These are phyloP conservation scores for Rhizopogon salebrosus DNA, from an alignment of 768 basidiomycete genomes.

Conservation along the genomic window DNA sequence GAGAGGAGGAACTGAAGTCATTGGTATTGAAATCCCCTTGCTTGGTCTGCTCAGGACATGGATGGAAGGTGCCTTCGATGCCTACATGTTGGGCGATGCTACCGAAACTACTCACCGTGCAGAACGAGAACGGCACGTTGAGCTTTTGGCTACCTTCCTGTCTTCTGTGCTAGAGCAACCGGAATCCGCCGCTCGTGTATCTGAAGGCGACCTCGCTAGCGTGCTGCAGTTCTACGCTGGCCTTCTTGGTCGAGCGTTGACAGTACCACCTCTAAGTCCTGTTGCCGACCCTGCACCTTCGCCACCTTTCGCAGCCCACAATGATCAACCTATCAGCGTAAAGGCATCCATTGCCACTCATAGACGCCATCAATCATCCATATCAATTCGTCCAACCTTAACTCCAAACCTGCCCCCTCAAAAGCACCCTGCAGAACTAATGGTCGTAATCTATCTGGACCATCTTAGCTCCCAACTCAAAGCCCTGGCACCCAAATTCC, in stretches of 20 bases:
- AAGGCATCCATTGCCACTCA: slow-evolving; percentile 34
- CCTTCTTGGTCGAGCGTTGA: slow-evolving; percentile 51
- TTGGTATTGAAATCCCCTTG: slow-evolving; percentile 59
- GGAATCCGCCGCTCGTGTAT: slow-evolving; percentile 54
- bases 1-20: slow-evolving; percentile 50
- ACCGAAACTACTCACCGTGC: slow-evolving; percentile 36
- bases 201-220: slow-evolving; percentile 51
- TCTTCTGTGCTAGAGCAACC: slow-evolving; percentile 42
- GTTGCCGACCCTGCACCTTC: slow-evolving; percentile 10
- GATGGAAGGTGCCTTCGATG: slow-evolving; percentile 63
- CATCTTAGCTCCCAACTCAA: slow-evolving; percentile 61
- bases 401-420: slow-evolving; percentile 21
- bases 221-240: slow-evolving; percentile 57
- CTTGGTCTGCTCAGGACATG: slow-evolving; percentile 55
- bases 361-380: slow-evolving; percentile 56
- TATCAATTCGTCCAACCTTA: slow-evolving; percentile 44
- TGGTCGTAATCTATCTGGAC: slow-evolving; percentile 56
- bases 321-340: slow-evolving; percentile 20
- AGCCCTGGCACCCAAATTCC: slow-evolving; percentile 47
- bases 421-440: slow-evolving; percentile 59
- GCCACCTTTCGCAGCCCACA: slow-evolving; percentile 27
- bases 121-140: slow-evolving; percentile 63
- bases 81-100: slow-evolving; percentile 30
- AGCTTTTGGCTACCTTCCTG: slow-evolving; percentile 55
- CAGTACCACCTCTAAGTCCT: slow-evolving; percentile 20